Base-by-base conservation (phyloP, 2,329 filamentous ascomycete species). In the Fusarium vanettenii region DNA sequence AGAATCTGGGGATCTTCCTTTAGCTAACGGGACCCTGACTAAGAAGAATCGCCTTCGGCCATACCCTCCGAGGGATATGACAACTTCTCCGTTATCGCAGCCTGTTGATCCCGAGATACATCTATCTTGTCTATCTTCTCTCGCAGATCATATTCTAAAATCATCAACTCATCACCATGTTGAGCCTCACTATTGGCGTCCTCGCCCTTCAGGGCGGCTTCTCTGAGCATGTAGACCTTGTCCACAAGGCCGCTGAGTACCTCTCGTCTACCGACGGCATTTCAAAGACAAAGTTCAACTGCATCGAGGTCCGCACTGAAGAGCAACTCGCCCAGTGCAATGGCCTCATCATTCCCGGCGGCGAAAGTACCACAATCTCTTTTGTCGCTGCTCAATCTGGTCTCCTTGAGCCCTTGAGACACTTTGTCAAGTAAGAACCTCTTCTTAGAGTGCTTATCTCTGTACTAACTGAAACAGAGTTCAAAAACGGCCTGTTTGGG, bases 321-420 rank as follows among this genome's bases (percentile, higher is more conserved):
- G 85, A 87, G 8, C 89, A 98, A 79, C 88, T 99, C 35, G 85
- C 88, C 6, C 82, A 81, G 76, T 98, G 95, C 84, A 91, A 96
- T 82, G 96, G 91, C 29, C 89, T 99, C 50, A 91, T 99, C 80
- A 91, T 99, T 56, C 97, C 97, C 4, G 97, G 97, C 62, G 97
- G 97, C 71, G 97, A 99, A 84, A 98, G 95, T 84, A 98, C 97
- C 2, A 93, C 96, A 5, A 97, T 99, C 76, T 94, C 95, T 13
- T 89, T 98, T 33, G 94, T 98, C 18, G 97, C 97, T 5, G 91
- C 91, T 25, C 90, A 95, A 73, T 95, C 93, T 0, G 92, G 92
- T 18, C 85, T 99, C 39, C 85, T 99, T 65, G 94, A 97, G 77
- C 95, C 95, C 4, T 85, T 99, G 71, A 87, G 95, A 63, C 89